Base-by-base conservation (phyloP, 2,329 filamentous ascomycete genomes). In the Fusarium acutatum region DNA sequence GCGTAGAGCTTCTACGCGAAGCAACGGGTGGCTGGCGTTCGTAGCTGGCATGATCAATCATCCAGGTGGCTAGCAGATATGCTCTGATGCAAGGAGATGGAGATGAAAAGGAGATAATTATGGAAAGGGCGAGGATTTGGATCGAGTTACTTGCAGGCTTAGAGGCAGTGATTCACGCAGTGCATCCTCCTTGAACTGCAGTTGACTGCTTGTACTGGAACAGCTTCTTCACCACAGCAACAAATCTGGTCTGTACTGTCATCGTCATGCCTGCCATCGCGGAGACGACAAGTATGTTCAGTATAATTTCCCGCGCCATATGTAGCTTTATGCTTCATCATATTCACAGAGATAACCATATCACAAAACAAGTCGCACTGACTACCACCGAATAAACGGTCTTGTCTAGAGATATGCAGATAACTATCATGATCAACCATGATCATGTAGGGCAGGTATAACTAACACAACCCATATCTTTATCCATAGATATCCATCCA, bases 321-420 rank as follows among this genome's bases (percentile, higher is more conserved):
- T 24, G 47, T 34, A 50, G 22, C 22, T 34, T 24, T 20, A 50
- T 30, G 28, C 22, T 24, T 24, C 18, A 34, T 44, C n/a, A 20
- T 30, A 8, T 43, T 24, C 37, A 28, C 24, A 35, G 6, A 34
- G 17, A 46, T n/a, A n/a, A 13, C 20, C 18, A n/a, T 35, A n/a
- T n/a, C 34, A 28, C 20, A 59, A 20, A 35, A 28, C 5, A n/a
- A 24, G 15, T 41, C 41, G 22, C 12, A 30, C n/a, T 14, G 28
- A 30, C 22, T 28, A 30, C 34, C 28, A 35, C 46, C 53, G 44
- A 56, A 49, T 44, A 32, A 60, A 38, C 20, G 46, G 35, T 44
- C 52, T 59, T 52, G 38, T 71, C 52, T 62, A 59, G 47, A 50
- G 63, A 67, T 56, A 67, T 71, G 54, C 47, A 60, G 40, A 67